Base-by-base conservation (phyloP, 1,284 basidiomycete species). In the Lignosus rhinocerotis region DNA sequence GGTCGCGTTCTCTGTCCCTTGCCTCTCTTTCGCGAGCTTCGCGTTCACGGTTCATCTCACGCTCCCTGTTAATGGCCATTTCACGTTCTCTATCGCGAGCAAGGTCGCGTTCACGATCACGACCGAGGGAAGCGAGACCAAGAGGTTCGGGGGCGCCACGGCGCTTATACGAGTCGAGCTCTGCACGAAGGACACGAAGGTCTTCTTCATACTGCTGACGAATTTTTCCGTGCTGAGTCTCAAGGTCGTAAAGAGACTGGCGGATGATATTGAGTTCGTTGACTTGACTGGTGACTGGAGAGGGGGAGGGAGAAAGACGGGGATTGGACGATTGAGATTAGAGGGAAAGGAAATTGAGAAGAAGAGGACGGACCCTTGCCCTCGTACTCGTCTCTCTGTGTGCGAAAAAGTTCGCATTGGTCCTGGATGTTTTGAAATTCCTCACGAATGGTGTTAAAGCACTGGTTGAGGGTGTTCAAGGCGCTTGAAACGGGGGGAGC, bases 331-430 rank as follows among this genome's bases (percentile, higher is more conserved):
- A 36, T 56, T 31, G 46, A 17, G 48, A 16, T 36, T 52, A 43
- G 32, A 12, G 31, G 19, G 41, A 32, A 43, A 41, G 6, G 16
- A 34, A 34, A 5, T 6, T 10, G 52, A 51, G 17, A 32, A 53
- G 41, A 53, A 46, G 51, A 42, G 36, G 39, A 74, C 84, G 60
- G 66, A 94, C 94, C 82, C 80, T 95, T 93, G 16, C 81, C 80
- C 73, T 98, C 95, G 72, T 90, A 92, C 62, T 98, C 95, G 69
- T 97, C 95, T 56, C 93, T 79, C 76, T 96, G 93, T 36, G 76
- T 80, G 62, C 93, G 86, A 69, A 92, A 80, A 31, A 84, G 70
- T 19, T 76, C 78, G 51, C 90, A 78, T 72, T 97, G 94, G 59
- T 82, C 79, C 14, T 85, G 79, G 59, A 96, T 78, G 52, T 79